Evolutionary conservation across 352 stramenopile species (phyloP).

Genomic region (Phytophthora podocarpi): DNA sequence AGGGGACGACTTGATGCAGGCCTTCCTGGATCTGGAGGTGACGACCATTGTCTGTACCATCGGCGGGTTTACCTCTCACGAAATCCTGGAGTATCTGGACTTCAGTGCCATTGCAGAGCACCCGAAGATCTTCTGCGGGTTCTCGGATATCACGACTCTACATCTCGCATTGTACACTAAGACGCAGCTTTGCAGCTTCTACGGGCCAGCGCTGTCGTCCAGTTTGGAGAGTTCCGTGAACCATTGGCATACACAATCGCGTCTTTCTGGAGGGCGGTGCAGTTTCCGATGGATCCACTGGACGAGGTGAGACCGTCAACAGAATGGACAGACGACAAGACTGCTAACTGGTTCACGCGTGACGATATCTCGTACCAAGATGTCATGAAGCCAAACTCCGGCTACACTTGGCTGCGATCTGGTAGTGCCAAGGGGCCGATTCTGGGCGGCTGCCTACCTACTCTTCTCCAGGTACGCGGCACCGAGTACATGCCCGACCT

Average conservation of each 20-base stretch:
- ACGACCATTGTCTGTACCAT: constrained; percentile 60
- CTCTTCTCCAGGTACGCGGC: constrained; percentile 59
- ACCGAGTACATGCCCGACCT: constrained; percentile 55
- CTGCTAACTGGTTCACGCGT: constrained; percentile 58
- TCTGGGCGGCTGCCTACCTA: constrained; percentile 61
- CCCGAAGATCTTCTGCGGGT: constrained; percentile 63
- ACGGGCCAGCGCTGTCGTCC: constrained; percentile 58
- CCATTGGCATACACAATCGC: constrained; percentile 52
- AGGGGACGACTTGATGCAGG: constrained; percentile 55
- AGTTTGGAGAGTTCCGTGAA: constrained; percentile 67
- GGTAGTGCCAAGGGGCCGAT: constrained; percentile 40
- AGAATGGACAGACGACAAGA: constrained; percentile 72
- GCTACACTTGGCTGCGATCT: constrained; percentile 49
- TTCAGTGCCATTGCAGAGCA: constrained; percentile 48
- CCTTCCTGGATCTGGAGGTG: constrained; percentile 48
- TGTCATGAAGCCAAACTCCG: constrained; percentile 47
- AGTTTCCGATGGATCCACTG: constrained; percentile 26
- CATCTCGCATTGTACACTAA: constrained; percentile 57
- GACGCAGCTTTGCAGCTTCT: constrained; percentile 56
- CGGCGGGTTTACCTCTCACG: constrained; percentile 63
- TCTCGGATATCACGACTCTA: constrained; percentile 69
- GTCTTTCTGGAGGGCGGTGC: constrained; percentile 43
- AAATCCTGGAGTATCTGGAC: constrained; percentile 66
- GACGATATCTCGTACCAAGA: constrained; percentile 48
- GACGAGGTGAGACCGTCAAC: constrained; percentile 39